Evolutionary conservation across 2,329 filamentous ascomycete species (phyloP), one percentile per base, ranked within the genome.

Genomic region (Xylariomycetidae sp.): DNA sequence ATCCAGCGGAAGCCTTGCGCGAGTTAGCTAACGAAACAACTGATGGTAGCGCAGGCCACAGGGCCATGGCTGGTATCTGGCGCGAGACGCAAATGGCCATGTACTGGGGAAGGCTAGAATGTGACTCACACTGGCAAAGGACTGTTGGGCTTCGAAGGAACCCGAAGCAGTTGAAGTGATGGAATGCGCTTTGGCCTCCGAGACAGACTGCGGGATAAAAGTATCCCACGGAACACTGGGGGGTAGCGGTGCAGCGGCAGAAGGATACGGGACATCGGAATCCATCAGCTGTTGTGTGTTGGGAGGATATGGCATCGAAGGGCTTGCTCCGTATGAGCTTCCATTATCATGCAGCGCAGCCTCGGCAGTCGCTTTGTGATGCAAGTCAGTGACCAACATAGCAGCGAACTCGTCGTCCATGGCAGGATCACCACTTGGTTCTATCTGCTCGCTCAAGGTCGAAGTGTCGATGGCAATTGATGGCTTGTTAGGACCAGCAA

Each of bases 311-410:
- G 82, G 70, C 59, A 85, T 80, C 54, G 77, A 74, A 19, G 72
- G 65, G 56, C 62, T 69, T 42, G 70, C 65, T 43, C 78, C 75
- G 52, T 70, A 80, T 31, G 72, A 67, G 48, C 67, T 70, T 42
- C 67, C 69, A 46, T 69, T 73, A 40, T 64, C 64, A 37, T 77
- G 74, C 63, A 79, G 87, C 51, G 80, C 80, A 20, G 72, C 71
- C 27, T n/a, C n/a, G 20, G 20, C 20, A 23, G 89, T 90, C 53
- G 74, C 89, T 71, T 96, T 96, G 70, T 96, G 88, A 67, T 95
- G 90, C 58, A 97, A 84, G 67, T 97, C 89, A 58, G 90, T 92
- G 70, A 98, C 94, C 61, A 98, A 79, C 88, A 97, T 96, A 50
- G 92, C 92, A 50, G 92, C 92, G 52, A 90, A 88, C 72, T 98